These are phyloP conservation scores for Scedosporium dehoogii DNA, from an alignment of 2,329 filamentous ascomycete genomes.

Conservation along the genomic window DNA sequence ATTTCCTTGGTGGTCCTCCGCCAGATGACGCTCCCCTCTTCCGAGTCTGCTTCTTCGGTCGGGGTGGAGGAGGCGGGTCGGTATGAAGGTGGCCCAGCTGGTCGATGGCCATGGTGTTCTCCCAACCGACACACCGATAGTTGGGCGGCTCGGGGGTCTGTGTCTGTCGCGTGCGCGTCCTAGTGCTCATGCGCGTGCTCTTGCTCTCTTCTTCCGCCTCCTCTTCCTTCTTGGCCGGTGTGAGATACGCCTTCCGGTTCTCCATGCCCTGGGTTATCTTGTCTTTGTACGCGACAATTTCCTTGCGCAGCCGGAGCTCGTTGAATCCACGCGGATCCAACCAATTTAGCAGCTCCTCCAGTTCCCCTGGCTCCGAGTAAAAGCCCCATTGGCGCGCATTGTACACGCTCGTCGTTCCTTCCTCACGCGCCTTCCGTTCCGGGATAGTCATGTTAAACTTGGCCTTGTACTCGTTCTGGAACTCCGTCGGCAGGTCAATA, in stretches of 20 bases:
- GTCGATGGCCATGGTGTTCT: constrained; percentile 47
- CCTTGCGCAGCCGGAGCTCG: constrained; percentile 80
- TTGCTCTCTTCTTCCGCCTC: constrained; percentile 26
- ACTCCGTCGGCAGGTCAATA: constrained; percentile 64
- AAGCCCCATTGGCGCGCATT: constrained; percentile 83
- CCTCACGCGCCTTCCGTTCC: constrained; percentile 76
- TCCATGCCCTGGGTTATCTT: constrained; percentile 73
- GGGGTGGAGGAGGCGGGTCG: constrained; percentile 40
- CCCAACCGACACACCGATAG: constrained; percentile 43
- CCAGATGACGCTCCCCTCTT: constrained; percentile 34
- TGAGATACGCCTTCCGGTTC: constrained; percentile 64
- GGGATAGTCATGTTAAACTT: constrained; percentile 75
- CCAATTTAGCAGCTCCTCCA: constrained; percentile 78
- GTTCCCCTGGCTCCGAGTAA: constrained; percentile 67
- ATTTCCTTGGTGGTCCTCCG: constrained; percentile 15
- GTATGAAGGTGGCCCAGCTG: constrained; percentile 49
- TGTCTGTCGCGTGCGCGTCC: constrained; percentile 32
- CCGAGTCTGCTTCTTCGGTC: constrained; percentile 38
- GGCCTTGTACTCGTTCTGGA: constrained; percentile 64
- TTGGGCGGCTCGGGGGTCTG: constrained; percentile 24
- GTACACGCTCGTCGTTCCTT: constrained; percentile 69
- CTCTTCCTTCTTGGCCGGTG: constrained; percentile 27
- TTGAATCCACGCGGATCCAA: constrained; percentile 79
- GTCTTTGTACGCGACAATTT: constrained; percentile 66
- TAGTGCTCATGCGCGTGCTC: constrained; percentile 33